Conservation (phyloP, 2,329 filamentous ascomycete species). For the Xylariomycetidae sp. region DNA sequence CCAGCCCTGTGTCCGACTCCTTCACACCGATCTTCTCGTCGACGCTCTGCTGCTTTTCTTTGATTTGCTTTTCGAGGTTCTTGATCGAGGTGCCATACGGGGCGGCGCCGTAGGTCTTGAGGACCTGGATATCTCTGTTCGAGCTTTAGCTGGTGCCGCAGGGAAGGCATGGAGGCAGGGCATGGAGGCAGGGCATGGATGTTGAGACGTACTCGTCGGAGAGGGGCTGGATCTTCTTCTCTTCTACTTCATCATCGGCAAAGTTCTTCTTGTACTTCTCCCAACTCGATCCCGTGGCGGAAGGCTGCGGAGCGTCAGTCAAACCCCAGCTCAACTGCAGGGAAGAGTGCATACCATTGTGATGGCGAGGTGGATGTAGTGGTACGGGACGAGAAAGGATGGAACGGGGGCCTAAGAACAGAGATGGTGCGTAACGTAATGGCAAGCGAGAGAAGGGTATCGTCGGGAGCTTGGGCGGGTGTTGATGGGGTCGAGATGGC, state of each 20-base stretch:
- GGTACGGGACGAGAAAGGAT: no score
- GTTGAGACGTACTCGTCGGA: constrained; percentile 75
- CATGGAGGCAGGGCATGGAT: background rate
- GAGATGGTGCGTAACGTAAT: no score
- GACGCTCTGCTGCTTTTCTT: constrained; percentile 95
- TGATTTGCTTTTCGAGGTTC: constrained; percentile 98
- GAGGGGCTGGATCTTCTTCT: constrained; percentile 98
- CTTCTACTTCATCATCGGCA: constrained; percentile 91
- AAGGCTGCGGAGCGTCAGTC: constrained; percentile 56
- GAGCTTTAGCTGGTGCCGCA: constrained; percentile 9
- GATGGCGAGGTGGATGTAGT: no score
- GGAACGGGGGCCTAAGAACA: no score
- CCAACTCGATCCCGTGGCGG: constrained; percentile 89
- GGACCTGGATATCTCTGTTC: constrained; percentile 89
- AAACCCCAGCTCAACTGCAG: constrained; percentile 4
- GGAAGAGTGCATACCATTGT: constrained; percentile 21
- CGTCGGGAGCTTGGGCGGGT: no score
- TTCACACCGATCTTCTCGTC: constrained; percentile 97
- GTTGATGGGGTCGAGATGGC: no score
- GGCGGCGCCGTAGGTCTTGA: constrained; percentile 97
- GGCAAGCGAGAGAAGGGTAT: no score
- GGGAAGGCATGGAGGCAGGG: no score
- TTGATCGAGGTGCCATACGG: constrained; percentile 91
- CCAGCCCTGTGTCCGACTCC: constrained; percentile 98
- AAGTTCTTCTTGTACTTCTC: constrained; percentile 99